Conservation (phyloP, 345 rosid genomes). For the Euphorbia peplus region DNA sequence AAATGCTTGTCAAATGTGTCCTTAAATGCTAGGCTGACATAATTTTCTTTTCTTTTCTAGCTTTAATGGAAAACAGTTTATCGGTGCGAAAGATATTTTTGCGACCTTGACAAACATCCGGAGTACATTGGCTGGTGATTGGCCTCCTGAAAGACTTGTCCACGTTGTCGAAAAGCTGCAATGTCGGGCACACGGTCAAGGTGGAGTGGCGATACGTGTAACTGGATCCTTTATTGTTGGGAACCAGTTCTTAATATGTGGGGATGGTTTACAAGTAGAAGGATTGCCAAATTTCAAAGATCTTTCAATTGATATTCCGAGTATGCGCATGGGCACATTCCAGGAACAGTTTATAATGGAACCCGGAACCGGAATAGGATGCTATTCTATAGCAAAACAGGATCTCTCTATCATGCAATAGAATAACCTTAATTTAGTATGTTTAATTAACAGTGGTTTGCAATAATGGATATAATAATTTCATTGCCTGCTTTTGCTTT, state of each 20-base stretch:
- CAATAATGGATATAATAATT: neutral
- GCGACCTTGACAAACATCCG: conserved; percentile 53
- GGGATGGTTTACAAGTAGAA: conserved; percentile 87
- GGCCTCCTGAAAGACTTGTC: conserved; percentile 76
- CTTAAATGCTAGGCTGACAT: conserved; percentile 3
- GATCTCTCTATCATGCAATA: conserved; percentile 58
- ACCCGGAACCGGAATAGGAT: conserved; percentile 57
- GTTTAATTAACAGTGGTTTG: neutral
- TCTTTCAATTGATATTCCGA: conserved; percentile 67
- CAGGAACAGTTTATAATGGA: conserved; percentile 79
- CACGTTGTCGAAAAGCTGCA: conserved; percentile 89
- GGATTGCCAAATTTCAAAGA: conserved; percentile 84
- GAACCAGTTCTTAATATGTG: conserved; percentile 87
- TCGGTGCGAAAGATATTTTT: conserved; percentile 60
- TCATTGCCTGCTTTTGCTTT: neutral
- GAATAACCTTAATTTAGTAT: conserved; percentile 6
- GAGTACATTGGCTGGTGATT: conserved; percentile 74
- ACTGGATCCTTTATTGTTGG: conserved; percentile 82
- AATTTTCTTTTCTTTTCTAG: conserved; percentile 28
- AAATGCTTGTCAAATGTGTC: neutral
- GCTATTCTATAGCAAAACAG: conserved; percentile 59
- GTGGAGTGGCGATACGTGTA: conserved; percentile 73
- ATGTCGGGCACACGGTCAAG: conserved; percentile 60
- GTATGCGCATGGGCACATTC: conserved; percentile 79
- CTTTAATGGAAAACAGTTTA: conserved; percentile 48